These are phyloP conservation scores for Cicer bijugum DNA, from an alignment of 306 rosid species.

Conservation along the genomic window DNA sequence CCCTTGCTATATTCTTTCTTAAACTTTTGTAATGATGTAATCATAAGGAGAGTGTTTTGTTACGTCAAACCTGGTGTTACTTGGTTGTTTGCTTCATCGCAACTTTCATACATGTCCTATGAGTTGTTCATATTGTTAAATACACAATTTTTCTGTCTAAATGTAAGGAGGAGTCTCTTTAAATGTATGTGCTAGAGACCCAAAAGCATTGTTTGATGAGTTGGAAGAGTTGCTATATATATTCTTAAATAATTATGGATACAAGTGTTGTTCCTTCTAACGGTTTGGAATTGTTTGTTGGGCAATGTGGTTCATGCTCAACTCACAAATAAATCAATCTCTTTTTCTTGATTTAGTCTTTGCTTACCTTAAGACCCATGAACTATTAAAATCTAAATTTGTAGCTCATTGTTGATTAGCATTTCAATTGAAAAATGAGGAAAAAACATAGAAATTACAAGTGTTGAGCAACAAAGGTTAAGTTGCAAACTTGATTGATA, in stretches of 20 bases:
- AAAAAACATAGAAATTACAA: too few species aligned
- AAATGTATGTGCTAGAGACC: not conserved
- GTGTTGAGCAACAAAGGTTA: too few species aligned
- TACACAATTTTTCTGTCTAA: not conserved
- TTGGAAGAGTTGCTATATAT: not conserved
- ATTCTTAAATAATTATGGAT: not conserved
- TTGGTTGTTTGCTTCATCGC: too few species aligned
- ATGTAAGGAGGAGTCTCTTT: not conserved
- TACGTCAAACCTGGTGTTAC: too few species aligned
- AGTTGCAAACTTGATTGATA: slow-evolving; percentile 67
- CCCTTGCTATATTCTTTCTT: too few species aligned
- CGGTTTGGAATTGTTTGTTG: not conserved
- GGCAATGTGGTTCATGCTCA: not conserved
- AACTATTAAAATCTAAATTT: not conserved
- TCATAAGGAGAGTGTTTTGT: too few species aligned
- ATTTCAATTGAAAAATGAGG: not conserved
- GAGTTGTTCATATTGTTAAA: too few species aligned
- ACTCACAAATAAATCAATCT: not conserved
- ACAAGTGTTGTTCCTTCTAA: not conserved
- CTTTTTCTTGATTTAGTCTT: not conserved
- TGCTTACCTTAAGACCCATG: not conserved
- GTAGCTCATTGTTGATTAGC: not conserved
- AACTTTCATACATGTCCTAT: too few species aligned
- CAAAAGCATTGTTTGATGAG: not conserved
- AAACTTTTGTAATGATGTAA: too few species aligned